Evolutionary conservation across 2,329 filamentous ascomycete species (phyloP), one percentile per base, ranked within the genome.

Genomic region (Aureobasidium zeae): DNA sequence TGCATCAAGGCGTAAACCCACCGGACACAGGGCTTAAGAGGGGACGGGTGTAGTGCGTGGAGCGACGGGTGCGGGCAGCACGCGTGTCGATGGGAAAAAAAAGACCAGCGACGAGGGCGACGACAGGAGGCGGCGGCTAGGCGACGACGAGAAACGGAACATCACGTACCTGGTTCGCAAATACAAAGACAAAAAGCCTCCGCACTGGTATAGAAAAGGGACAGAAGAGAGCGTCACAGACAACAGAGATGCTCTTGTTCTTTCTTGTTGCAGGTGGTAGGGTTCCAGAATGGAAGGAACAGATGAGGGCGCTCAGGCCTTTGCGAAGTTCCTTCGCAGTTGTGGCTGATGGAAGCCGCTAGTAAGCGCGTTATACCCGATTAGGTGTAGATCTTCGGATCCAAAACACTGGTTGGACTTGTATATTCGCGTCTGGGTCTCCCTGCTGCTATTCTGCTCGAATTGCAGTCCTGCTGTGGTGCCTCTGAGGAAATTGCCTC

Each of bases 1-100:
- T 36, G 41, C 41, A 34, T 29, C 30, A 29, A 22, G 34, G 24
- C 21, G 20, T n/a, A 37, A 37, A 25, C 17, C 5, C 20, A 28
- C 20, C 6, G 31, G 11, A 19, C 32, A 28, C 20, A 13, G 31
- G 11, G 31, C 32, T 35, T 22, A 12, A 21, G 32, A 16, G 28
- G 30, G 29, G 39, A 26, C 29, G 29, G 39, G 39, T 34, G 11
- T 16, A 17, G 13, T 31, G 29, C 15, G 15, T 31, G 29, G 8
- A 31, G 29, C 15, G 16, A 17, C 30, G 31, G 31, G 30, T 34
- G 28, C 19, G 30, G 30, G 30, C 31, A 34, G 30, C 30, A 22
- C 43, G 43, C 33, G 43, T 45, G 43, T 32, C 28, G 43, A 38
- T 36, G 33, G 41, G 17, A 36, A 36, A 24, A 35, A 45, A 35